A percentile compares a stretch with the other conserved stretches of the same genome.
These are phyloP conservation scores for Ophiorrhiza pumila DNA, from an alignment of 257 asterid species.

Conservation along the genomic window DNA sequence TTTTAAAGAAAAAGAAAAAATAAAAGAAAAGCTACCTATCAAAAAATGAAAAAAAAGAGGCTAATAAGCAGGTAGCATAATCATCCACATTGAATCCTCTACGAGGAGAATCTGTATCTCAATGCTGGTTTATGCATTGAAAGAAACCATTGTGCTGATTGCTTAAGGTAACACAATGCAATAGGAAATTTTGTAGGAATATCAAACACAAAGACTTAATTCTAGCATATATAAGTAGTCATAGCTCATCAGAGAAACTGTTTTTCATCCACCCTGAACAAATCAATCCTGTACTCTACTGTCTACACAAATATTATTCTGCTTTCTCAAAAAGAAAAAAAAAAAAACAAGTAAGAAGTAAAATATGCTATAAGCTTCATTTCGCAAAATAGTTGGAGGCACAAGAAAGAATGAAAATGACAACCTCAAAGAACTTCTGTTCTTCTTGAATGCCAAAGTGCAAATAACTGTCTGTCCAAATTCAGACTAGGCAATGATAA, in stretches of 20 bases:
- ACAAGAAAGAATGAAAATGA: not conserved
- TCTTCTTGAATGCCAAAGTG: not conserved
- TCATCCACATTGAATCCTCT: not conserved
- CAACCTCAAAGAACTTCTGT: not conserved
- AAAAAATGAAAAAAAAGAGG: no score
- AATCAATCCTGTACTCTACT: no score
- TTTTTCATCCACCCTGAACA: no score
- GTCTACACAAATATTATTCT: no score
- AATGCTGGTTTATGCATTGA: not conserved
- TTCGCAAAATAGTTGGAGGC: not conserved
- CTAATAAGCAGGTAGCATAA: not conserved
- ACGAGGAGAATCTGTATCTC: not conserved
- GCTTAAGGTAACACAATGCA: not conserved
- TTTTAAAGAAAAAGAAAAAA: not conserved
- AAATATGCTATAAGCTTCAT: not conserved
- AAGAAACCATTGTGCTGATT: not conserved
- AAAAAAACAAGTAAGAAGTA: not conserved
- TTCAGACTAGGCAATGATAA: not conserved
- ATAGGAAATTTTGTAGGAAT: not conserved
- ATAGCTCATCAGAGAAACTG: not conserved
- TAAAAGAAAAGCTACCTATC: no score
- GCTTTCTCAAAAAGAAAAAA: no score
- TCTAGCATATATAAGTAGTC: not conserved
- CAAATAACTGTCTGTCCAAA: not conserved
- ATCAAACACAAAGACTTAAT: not conserved